Conservation (phyloP, 805 yeast genomes). For the Ogataea paradorogensis region DNA sequence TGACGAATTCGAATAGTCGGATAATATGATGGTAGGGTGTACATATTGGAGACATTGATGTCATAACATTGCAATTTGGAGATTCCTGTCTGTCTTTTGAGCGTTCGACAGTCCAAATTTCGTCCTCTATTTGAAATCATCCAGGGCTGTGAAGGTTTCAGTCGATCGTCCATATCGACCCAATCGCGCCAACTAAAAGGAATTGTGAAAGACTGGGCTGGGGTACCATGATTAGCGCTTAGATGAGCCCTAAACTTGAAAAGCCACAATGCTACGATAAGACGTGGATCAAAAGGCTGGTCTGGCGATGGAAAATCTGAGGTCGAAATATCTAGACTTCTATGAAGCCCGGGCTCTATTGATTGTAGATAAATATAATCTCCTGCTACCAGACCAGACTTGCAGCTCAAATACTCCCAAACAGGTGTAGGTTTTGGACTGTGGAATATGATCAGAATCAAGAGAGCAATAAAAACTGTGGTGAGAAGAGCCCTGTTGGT, state of each 20-base stretch:
- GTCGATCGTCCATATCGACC: conserved; percentile 26
- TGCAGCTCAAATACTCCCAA: conserved; percentile 1
- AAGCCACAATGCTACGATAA: conserved; percentile 19
- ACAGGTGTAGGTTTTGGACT: not conserved
- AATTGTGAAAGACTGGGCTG: conserved; percentile 17
- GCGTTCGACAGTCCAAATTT: conserved; percentile 17
- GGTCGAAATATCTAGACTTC: conserved; percentile 5
- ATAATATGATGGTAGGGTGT: conserved; percentile 16
- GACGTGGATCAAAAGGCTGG: conserved; percentile 20
- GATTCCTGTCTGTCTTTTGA: conserved; percentile 21
- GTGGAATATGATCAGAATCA: not conserved
- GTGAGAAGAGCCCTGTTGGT: conserved; percentile 1
- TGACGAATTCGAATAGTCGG: conserved; percentile 28
- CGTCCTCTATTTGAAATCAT: conserved; percentile 6
- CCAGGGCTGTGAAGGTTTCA: conserved; percentile 23
- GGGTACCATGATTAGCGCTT: conserved; percentile 1
- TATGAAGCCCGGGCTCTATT: conserved; percentile 1
- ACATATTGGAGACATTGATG: conserved; percentile 9
- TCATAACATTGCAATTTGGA: conserved; percentile 10
- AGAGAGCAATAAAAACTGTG: not conserved
- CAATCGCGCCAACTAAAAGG: conserved; percentile 34
- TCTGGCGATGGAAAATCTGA: conserved; percentile 11
- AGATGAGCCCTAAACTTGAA: conserved; percentile 15
- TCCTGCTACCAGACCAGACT: not conserved
- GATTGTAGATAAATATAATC: conserved; percentile 7